These are phyloP conservation scores for Penicillium sp. DNA, from an alignment of 2,329 filamentous ascomycete species.

Conservation along the genomic window DNA sequence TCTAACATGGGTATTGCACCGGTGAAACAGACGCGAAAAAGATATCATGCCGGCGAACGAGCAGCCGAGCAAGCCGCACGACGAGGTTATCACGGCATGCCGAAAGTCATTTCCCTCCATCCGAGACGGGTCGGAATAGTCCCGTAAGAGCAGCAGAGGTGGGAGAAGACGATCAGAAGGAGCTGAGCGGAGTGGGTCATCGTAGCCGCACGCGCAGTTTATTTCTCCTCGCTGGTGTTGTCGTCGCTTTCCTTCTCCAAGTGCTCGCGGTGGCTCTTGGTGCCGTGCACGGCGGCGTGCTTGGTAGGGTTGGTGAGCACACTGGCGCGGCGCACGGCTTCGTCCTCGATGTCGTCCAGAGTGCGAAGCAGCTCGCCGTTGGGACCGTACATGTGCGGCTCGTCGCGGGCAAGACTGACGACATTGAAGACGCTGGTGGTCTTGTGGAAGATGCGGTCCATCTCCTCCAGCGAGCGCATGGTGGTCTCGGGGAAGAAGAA, in stretches of 20 bases:
- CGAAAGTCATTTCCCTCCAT: too few species aligned
- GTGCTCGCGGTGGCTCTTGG: conserved; percentile 14
- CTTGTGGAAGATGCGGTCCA: conserved; percentile 65
- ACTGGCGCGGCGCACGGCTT: conserved; percentile 36
- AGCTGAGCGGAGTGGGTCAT: background rate
- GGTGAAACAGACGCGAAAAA: conserved; percentile 4
- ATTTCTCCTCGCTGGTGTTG: conserved; percentile 19
- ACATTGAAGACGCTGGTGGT: conserved; percentile 50
- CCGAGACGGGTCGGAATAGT: too few species aligned
- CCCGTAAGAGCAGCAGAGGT: background rate
- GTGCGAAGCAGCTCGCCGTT: conserved; percentile 56
- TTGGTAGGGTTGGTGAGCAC: conserved; percentile 22
- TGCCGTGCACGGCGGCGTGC: background rate
- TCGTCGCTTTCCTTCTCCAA: conserved; percentile 19
- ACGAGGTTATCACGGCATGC: background rate
- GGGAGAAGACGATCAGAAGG: background rate
- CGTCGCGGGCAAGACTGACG: conserved; percentile 50
- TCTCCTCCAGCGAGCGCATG: conserved; percentile 62
- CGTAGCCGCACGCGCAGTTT: background rate
- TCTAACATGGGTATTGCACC: conserved; percentile 18
- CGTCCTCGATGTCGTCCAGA: conserved; percentile 48
- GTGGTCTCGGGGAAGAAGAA: conserved; percentile 63
- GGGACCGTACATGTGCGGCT: conserved; percentile 58
- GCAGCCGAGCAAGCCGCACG: background rate
- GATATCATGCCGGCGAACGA: background rate